phyloP scores from a whole-genome alignment of 139 green algal species.

The Micromonas pusilla region DNA sequence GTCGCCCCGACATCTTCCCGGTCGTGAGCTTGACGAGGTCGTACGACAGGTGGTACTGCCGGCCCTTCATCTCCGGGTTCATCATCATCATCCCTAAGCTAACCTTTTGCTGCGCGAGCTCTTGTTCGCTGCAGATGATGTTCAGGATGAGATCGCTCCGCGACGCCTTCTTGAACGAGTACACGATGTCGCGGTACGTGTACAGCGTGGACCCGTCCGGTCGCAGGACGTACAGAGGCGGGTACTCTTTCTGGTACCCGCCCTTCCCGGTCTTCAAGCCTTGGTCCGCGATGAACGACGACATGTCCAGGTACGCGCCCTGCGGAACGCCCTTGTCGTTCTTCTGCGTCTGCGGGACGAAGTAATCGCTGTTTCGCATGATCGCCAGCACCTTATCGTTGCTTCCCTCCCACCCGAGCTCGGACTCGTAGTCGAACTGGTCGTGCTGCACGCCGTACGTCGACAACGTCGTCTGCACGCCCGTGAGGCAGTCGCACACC shows the following conservation, averaged over 20 bases:
- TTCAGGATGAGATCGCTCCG: constrained; percentile 34
- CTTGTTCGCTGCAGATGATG: constrained; percentile 37
- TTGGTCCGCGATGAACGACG: constrained; percentile 31
- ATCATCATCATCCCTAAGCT: constrained; percentile 35
- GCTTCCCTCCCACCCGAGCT: constrained; percentile 36
- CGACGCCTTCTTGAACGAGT: constrained; percentile 39
- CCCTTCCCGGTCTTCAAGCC: constrained; percentile 29
- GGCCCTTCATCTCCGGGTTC: constrained; percentile 32
- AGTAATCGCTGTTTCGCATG: constrained; percentile 32
- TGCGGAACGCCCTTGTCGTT: constrained; percentile 39
- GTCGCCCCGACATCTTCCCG: constrained; percentile 38
- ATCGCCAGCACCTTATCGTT: constrained; percentile 38
- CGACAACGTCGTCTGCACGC: constrained; percentile 28
- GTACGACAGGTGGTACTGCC: constrained; percentile 37
- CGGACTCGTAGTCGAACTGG: constrained; percentile 37
- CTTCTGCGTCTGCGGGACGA: constrained; percentile 34
- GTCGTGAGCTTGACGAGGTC: constrained; percentile 36
- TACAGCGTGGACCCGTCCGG: constrained; percentile 38
- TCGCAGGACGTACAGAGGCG: constrained; percentile 31
- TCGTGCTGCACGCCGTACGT: constrained; percentile 37
- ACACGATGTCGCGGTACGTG: constrained; percentile 39
- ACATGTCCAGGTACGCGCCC: constrained; percentile 35
- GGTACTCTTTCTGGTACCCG: constrained; percentile 39
- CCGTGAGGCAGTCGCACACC: constrained; percentile 34
- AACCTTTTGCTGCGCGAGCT: constrained; percentile 38